Evolutionary conservation across 202 grass and related monocot species (phyloP), one percentile per base, ranked within the genome.

Genomic region (Alloteropsis angusta): DNA sequence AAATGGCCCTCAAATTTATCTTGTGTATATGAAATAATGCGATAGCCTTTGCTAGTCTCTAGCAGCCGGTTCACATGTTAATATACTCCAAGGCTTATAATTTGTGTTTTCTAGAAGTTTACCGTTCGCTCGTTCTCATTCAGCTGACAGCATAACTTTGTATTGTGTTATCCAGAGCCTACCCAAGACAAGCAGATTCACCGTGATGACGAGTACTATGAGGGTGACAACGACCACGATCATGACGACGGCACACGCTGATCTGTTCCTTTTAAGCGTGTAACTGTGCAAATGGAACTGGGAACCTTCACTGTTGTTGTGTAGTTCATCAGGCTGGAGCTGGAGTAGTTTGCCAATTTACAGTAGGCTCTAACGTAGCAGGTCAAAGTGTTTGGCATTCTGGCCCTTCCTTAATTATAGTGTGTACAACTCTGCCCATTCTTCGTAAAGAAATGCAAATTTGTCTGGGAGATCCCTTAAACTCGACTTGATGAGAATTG

Each of bases 181-280:
- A 88, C 83, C 32, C 85, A 88, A 64, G 95, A 98, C 55, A 98
- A 85, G 62, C 89, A 94, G 79, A 83, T 98, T 81, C 85, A 98
- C 34, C 78, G 95, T 34, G 95, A 94, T 30, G 89, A 98, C 1
- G 95, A 98, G 39, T 98, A 98, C 65, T 98, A 94, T 26, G 92
- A 93, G 63, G 92, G 91, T 8, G 95, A 98, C 76, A 87, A 98
- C 38, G 95, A 98, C 71, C 92, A 94, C 8, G 95, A 98, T 85
- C 91, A 90, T 60, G 86, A 94, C 0, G 89, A 90, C 18, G 85
- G 79, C 25, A 26, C 52, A 0, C 86, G 77, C 42, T 88, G 75
- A 87, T 68, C 14, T 37, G 2, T 36, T 50, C 16, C n/a, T 52
- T 64, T 36, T 57, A 32, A 57, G 59, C 9, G 37, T 35, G 12